These are phyloP conservation scores for Datura wrightii DNA, from an alignment of 257 asterid genomes.

Conservation along the genomic window DNA sequence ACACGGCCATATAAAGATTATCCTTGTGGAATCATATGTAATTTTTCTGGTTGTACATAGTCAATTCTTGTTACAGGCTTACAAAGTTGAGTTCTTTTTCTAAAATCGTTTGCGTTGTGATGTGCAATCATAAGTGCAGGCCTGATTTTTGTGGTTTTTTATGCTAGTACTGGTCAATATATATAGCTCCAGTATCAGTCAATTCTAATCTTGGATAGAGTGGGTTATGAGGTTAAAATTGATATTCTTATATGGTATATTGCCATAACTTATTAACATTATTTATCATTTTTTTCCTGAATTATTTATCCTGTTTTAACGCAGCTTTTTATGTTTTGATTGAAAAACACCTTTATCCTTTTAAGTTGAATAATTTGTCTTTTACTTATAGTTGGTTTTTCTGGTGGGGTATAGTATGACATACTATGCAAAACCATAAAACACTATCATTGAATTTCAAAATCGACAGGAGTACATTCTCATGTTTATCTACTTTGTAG, in stretches of 20 bases:
- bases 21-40: background rate
- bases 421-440: background rate
- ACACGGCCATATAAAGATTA: background rate
- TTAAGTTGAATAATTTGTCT: background rate
- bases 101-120: background rate
- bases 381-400: background rate
- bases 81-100: slow-evolving; percentile 2
- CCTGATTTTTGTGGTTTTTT: background rate
- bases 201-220: background rate
- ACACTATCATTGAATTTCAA: slow-evolving; percentile 7
- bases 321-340: background rate
- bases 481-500: slow-evolving; percentile 51
- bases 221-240: background rate
- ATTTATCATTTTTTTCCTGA: background rate
- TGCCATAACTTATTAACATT: background rate
- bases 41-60: background rate
- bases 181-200: background rate
- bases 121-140: background rate
- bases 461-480: slow-evolving; percentile 19
- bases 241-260: background rate
- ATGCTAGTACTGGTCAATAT: background rate
- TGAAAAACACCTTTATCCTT: background rate
- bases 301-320: background rate
- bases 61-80: background rate
- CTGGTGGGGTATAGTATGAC: background rate